Evolutionary conservation across 2,329 filamentous ascomycete species (phyloP).

Genomic region (Trichoderma sp.): DNA sequence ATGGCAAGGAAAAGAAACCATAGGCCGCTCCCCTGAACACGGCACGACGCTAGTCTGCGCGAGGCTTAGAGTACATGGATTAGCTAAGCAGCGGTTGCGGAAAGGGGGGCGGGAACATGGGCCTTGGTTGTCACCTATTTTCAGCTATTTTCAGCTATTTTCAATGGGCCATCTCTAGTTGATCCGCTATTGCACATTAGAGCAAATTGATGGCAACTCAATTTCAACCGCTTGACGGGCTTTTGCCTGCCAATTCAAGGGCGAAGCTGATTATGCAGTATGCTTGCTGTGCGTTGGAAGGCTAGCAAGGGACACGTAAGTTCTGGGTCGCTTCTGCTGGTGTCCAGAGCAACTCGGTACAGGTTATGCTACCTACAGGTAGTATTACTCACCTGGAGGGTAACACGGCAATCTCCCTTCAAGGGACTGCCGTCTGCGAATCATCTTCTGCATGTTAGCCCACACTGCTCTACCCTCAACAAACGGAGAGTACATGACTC

Average conservation of each 20-base stretch:
- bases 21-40: slow-evolving; percentile 11
- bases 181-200: background rate
- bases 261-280: background rate
- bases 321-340: background rate
- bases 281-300: background rate
- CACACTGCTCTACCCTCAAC: background rate
- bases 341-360: background rate
- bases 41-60: background rate
- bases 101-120: background rate
- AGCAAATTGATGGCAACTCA: background rate
- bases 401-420: background rate
- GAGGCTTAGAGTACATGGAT: background rate
- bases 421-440: background rate
- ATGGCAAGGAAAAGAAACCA: slow-evolving; percentile 3
- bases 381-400: background rate
- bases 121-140: background rate
- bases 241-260: background rate
- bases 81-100: background rate
- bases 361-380: background rate
- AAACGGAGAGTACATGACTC: background rate
- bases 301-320: background rate
- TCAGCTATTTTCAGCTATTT: background rate
- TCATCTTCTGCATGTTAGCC: background rate
- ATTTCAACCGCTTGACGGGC: background rate
- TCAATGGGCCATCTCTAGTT: background rate